A percentile compares a stretch with the other conserved stretches of the same genome.
phyloP scores from a whole-genome alignment of 306 rosid genomes.

The Fragaria nilgerrensis region DNA sequence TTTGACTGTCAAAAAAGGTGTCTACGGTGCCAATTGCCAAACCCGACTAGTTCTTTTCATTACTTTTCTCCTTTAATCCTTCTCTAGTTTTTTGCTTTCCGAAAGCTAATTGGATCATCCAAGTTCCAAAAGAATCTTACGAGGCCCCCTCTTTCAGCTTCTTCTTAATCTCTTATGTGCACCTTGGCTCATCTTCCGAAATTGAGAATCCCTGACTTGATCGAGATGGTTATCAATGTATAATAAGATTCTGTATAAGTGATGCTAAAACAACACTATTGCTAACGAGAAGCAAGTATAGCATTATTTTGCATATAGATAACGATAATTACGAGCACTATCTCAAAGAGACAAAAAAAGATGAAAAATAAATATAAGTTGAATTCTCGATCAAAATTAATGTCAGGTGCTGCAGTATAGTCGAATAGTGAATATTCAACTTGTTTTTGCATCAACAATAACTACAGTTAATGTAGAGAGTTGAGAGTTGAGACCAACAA shows the following conservation, averaged over 20 bases:
- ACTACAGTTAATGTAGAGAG: neutral
- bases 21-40: neutral
- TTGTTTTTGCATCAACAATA: neutral
- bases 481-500: neutral
- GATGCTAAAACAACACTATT: too few species aligned
- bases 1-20: slow-evolving; percentile 27
- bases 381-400: neutral
- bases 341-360: neutral
- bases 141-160: slow-evolving; percentile 28
- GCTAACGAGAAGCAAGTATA: too few species aligned
- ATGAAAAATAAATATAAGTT: neutral
- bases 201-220: too few species aligned
- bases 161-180: slow-evolving; percentile 18
- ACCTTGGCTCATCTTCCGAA: slow-evolving; percentile 12
- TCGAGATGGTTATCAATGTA: too few species aligned
- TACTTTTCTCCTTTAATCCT: slow-evolving; percentile 35
- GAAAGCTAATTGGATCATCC: slow-evolving; percentile 29
- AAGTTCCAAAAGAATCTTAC: slow-evolving; percentile 44
- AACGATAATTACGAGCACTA: neutral
- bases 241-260: too few species aligned
- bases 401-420: neutral
- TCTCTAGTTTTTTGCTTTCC: slow-evolving; percentile 33
- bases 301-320: neutral
- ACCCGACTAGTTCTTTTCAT: slow-evolving; percentile 36
- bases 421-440: neutral